phyloP scores from a whole-genome alignment of 768 basidiomycete genomes.

The Kwoniella dejecticola region DNA sequence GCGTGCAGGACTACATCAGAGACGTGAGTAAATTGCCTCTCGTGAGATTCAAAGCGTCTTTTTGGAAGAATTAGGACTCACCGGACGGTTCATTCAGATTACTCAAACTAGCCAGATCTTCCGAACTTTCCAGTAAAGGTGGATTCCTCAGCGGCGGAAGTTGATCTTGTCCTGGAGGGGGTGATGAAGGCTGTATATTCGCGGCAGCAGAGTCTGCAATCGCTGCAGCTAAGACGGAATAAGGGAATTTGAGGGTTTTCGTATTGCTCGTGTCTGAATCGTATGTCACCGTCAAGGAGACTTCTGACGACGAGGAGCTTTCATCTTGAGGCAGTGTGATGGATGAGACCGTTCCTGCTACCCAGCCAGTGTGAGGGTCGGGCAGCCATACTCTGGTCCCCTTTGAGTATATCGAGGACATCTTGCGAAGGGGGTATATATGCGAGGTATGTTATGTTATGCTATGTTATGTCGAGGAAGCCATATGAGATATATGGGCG shows the following conservation, averaged over 20 bases:
- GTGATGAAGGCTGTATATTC: slow-evolving; percentile 27
- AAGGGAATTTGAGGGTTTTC: slow-evolving; percentile 43
- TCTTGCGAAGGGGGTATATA: slow-evolving; percentile 19
- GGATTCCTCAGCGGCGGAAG: slow-evolving; percentile 95
- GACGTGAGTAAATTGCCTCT: background rate
- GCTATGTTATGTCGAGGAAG: background rate
- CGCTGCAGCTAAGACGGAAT: slow-evolving; percentile 31
- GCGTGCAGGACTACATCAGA: slow-evolving; percentile 80
- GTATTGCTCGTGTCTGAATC: slow-evolving; percentile 23
- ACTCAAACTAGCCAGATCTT: slow-evolving; percentile 95
- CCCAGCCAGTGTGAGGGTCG: slow-evolving; percentile 49
- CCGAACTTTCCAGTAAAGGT: slow-evolving; percentile 90
- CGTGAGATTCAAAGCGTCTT: background rate
- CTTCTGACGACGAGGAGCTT: slow-evolving; percentile 25
- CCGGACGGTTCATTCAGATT: slow-evolving; percentile 98
- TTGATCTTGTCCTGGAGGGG: slow-evolving; percentile 45
- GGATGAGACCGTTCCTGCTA: slow-evolving; percentile 46
- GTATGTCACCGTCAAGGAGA: slow-evolving; percentile 30
- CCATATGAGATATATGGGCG: too few species aligned
- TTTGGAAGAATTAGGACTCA: slow-evolving; percentile 54
- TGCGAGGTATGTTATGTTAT: slow-evolving; percentile 1
- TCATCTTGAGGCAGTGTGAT: slow-evolving; percentile 39
- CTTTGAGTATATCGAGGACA: slow-evolving; percentile 49
- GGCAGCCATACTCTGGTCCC: slow-evolving; percentile 54
- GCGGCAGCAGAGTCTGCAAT: slow-evolving; percentile 24